Percentiles rank a stretch among this genome's conserved stretches.
phyloP scores from a whole-genome alignment of 2,329 filamentous ascomycete genomes.

The Onygenales sp. region DNA sequence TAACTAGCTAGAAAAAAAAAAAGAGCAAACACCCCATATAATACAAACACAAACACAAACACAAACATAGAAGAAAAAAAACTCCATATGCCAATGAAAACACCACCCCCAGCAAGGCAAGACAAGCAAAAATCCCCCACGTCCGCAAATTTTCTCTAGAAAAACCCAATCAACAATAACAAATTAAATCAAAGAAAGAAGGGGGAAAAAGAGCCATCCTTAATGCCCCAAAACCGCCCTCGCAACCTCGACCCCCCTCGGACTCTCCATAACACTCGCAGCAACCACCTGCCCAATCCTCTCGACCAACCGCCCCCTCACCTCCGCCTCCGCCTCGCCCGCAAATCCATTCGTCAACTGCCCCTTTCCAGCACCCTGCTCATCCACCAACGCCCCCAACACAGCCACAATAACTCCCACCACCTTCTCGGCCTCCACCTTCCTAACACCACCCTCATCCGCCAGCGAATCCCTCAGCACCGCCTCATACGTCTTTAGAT shows the following conservation, averaged over 20 bases:
- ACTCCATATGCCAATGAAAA: too few relatives aligned
- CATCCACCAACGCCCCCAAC: constrained; percentile 45
- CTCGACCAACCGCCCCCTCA: constrained; percentile 26
- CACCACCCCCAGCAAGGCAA: background rate
- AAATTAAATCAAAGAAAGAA: background rate
- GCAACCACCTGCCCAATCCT: constrained; percentile 36
- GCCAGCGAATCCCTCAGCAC: constrained; percentile 48
- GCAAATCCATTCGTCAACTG: constrained; percentile 28
- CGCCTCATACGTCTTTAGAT: constrained; percentile 54
- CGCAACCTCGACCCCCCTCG: constrained; percentile 29
- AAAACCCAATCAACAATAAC: background rate
- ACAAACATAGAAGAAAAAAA: too few relatives aligned
- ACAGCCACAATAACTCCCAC: constrained; percentile 48
- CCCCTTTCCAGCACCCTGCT: constrained; percentile 20
- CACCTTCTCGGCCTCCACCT: constrained; percentile 52
- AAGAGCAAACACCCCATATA: too few relatives aligned
- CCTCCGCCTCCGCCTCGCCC: constrained; percentile 26
- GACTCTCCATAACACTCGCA: constrained; percentile 28
- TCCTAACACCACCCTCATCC: constrained; percentile 42
- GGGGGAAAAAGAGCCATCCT: background rate
- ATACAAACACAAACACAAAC: too few relatives aligned
- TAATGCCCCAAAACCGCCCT: constrained; percentile 25
- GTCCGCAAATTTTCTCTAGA: background rate
- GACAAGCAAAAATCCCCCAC: background rate
- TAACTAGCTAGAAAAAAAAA: too few relatives aligned